These are phyloP conservation scores for Paraphaeosphaeria minitans DNA, from an alignment of 2,329 filamentous ascomycete genomes.

Conservation along the genomic window DNA sequence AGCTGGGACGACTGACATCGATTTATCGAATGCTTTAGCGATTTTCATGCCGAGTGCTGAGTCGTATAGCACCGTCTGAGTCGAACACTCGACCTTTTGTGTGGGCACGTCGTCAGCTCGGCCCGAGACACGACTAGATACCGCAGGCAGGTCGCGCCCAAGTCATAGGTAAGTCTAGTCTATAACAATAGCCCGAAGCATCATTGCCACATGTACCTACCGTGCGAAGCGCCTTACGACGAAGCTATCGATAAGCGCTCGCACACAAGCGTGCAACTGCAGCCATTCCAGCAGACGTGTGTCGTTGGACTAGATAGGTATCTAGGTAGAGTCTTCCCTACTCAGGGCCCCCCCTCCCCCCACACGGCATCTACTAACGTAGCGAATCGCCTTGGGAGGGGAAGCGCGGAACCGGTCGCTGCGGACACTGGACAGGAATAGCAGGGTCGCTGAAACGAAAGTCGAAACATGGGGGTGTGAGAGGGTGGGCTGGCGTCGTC, in stretches of 20 bases:
- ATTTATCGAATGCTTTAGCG: neutral
- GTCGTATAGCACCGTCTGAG: neutral
- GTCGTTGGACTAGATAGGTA: too few relatives aligned
- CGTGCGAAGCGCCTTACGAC: neutral
- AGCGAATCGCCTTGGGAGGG: neutral
- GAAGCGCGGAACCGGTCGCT: neutral
- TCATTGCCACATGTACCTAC: too few relatives aligned
- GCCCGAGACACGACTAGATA: neutral
- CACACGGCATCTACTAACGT: neutral
- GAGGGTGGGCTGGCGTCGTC: neutral
- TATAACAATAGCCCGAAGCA: constrained; percentile 2
- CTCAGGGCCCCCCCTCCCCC: too few relatives aligned
- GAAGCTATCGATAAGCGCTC: neutral
- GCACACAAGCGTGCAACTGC: too few relatives aligned
- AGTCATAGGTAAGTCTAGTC: too few relatives aligned
- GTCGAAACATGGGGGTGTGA: neutral
- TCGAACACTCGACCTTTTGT: neutral
- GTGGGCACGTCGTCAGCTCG: neutral
- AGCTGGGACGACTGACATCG: neutral
- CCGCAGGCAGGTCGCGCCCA: neutral
- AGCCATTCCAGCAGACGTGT: too few relatives aligned
- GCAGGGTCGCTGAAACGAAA: neutral
- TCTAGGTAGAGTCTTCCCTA: too few relatives aligned
- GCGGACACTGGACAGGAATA: too few relatives aligned
- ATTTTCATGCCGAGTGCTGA: neutral